Percentiles rank a stretch among this genome's conserved stretches.
phyloP scores from a whole-genome alignment of 176 grass and related monocot genomes.

The Aegilops speltoides region DNA sequence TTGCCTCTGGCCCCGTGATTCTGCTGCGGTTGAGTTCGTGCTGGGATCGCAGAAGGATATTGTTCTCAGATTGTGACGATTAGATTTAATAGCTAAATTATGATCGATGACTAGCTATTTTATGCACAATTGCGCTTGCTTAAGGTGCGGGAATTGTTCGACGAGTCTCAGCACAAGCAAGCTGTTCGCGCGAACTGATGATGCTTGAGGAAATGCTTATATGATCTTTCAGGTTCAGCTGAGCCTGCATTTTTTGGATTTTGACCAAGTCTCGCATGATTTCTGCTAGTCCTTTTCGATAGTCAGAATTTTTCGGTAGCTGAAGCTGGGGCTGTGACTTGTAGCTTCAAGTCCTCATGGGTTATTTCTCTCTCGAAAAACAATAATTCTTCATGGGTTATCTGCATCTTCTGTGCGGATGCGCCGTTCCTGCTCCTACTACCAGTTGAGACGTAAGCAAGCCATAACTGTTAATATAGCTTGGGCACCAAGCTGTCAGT shows the following conservation, averaged over 20 bases:
- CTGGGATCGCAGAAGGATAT: background rate
- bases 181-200: constrained; percentile 8
- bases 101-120: background rate
- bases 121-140: background rate
- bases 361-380: background rate
- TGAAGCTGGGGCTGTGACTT: background rate
- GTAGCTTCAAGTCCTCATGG: constrained; percentile 7
- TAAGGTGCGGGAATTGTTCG: background rate
- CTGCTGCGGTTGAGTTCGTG: constrained; percentile 7
- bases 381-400: no score
- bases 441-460: background rate
- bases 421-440: background rate
- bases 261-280: background rate
- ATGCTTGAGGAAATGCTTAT: background rate
- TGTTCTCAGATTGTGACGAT: background rate
- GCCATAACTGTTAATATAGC: background rate
- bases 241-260: background rate
- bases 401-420: background rate
- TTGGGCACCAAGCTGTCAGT: background rate
- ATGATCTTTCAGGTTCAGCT: background rate
- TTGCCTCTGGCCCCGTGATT: background rate
- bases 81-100: background rate
- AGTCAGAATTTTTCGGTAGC: background rate
- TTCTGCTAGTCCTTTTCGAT: background rate
- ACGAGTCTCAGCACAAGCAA: background rate